Evolutionary conservation across 2,329 filamentous ascomycete species (phyloP), one percentile per base, ranked within the genome.

Genomic region (Fusarium concolor): DNA sequence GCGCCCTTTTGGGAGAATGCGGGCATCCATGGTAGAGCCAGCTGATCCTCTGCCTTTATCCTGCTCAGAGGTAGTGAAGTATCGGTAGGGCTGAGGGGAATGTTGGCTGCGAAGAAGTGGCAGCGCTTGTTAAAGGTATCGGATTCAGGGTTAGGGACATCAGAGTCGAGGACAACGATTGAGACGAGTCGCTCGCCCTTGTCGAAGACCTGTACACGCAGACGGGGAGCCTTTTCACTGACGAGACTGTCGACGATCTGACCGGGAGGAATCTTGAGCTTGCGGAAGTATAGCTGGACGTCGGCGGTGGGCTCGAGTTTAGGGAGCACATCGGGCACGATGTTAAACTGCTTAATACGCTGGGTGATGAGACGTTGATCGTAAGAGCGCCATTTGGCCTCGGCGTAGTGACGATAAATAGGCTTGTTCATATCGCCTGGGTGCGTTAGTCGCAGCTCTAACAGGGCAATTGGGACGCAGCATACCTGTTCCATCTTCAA

Each of bases 371-470:
- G 82, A 72, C 89, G 88, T 73, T 91, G 89, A 76, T 93, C 90
- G 82, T 96, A 94, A 68, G 89, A 85, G 72, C 90, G 89, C 96
- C 96, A 99, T 83, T 96, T 94, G 73, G 86, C 83, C 76, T 97
- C 88, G 63, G 95, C 93, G 50, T 98, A 90, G 79, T 92, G 87
- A 68, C 95, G 92, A 84, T 99, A 99, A 76, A 99, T 94, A 67
- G 95, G 95, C 79, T 97, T 97, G 83, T 88, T 90, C 93, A 98
- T 95, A 79, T 98, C 94, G 69, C 92, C 94, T 97, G 70, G 7
- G 5, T 18, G 5, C 12, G 54, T 68, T 44, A 57, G 54, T 46
- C 22, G 26, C 15, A 8, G 29, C 5, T 14, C 12, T n/a, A 5
- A 17, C 5, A 12, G 0, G 5, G 31, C n/a, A 7, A 38, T 37